These are phyloP conservation scores for Ceratocystis ficicola DNA, from an alignment of 2,329 filamentous ascomycete genomes.

Conservation along the genomic window DNA sequence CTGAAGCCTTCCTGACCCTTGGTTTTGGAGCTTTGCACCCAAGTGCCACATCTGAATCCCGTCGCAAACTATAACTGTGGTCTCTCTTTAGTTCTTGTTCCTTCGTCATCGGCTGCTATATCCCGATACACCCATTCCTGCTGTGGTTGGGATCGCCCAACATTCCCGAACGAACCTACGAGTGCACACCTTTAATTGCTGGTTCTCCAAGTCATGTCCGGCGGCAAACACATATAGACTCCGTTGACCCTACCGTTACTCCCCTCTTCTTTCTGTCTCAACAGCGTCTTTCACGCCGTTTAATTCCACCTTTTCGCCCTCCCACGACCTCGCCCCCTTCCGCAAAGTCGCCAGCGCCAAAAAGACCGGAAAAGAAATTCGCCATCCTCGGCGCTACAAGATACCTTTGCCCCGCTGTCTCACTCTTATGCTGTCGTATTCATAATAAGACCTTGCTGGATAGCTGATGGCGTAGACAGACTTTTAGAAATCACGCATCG, in stretches of 20 bases:
- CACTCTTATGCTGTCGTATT: conserved; percentile 4
- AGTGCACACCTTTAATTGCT: not conserved
- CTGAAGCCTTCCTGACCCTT: not conserved
- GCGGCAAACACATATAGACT: not conserved
- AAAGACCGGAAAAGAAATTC: conserved; percentile 1
- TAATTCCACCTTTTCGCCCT: not conserved
- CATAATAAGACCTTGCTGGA: not conserved
- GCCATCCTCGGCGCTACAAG: not conserved
- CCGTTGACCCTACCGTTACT: not conserved
- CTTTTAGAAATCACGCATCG: conserved; percentile 7
- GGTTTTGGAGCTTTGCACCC: not conserved
- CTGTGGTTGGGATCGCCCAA: conserved; percentile 4
- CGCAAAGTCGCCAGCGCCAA: not conserved
- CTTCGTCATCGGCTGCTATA: not conserved
- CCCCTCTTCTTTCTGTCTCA: not conserved
- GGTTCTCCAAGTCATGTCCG: not conserved
- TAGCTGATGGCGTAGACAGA: not conserved
- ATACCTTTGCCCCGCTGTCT: conserved; percentile 1
- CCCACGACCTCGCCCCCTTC: not conserved
- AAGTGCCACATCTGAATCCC: not conserved
- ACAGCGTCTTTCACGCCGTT: not conserved
- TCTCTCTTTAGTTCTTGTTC: not conserved
- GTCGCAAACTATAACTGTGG: not conserved
- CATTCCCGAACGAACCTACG: not conserved
- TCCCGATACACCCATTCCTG: not conserved